A percentile compares a stretch with the other conserved stretches of the same genome.
Conservation (phyloP, 2,329 filamentous ascomycete genomes). For the Ascosphaera apis region DNA sequence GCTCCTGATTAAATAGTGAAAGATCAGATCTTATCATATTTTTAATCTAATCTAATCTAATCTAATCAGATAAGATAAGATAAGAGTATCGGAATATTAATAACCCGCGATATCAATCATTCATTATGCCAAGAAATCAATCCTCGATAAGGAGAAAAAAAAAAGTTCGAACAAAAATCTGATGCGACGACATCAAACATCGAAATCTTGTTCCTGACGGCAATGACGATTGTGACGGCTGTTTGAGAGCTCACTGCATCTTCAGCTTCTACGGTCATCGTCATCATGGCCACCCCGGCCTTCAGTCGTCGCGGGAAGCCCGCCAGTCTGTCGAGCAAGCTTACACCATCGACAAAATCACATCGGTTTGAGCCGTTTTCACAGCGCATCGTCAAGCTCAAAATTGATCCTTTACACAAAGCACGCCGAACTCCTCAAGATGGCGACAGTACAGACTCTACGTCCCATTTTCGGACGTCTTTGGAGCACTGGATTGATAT, state of each 20-base stretch:
- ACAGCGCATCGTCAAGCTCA: slow-evolving; percentile 71
- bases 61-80: slow-evolving; percentile 1
- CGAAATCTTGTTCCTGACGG: too few relatives aligned
- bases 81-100: slow-evolving; percentile 1
- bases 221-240: too few relatives aligned
- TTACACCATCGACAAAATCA: slow-evolving; percentile 54
- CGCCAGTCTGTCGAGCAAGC: slow-evolving; percentile 41
- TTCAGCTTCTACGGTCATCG: too few relatives aligned
- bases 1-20: not conserved
- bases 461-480: slow-evolving; percentile 69
- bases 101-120: too few relatives aligned
- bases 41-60: not conserved
- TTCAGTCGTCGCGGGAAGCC: slow-evolving; percentile 47
- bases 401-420: slow-evolving; percentile 78
- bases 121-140: too few relatives aligned
- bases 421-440: slow-evolving; percentile 60
- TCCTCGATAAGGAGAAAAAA: too few relatives aligned
- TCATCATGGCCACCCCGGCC: slow-evolving; percentile 26
- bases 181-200: too few relatives aligned
- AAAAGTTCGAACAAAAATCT: too few relatives aligned
- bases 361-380: slow-evolving; percentile 86
- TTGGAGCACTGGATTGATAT: slow-evolving; percentile 78
- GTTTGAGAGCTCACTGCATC: too few relatives aligned
- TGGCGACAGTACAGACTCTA: slow-evolving; percentile 49
- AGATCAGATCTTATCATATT: not conserved